Conservation (phyloP, 495 filamentous ascomycete species). For the Neurospora sp. region DNA sequence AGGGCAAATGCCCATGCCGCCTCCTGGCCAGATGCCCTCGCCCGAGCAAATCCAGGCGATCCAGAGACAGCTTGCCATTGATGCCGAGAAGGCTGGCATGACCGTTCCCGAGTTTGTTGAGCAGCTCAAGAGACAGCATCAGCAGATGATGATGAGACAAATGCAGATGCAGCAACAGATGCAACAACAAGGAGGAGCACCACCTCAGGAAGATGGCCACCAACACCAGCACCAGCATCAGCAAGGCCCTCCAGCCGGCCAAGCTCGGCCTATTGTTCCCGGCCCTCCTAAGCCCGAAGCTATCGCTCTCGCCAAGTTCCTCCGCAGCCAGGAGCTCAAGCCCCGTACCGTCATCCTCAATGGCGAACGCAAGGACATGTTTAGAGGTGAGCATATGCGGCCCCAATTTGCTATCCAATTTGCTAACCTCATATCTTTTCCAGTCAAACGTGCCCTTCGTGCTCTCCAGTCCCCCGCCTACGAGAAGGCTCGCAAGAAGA, state of each 20-base stretch:
- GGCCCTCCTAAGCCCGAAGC: conserved; percentile 80
- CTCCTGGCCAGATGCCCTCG: conserved; percentile 52
- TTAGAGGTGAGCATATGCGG: conserved; percentile 55
- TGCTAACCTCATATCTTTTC: not conserved
- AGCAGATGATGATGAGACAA: conserved; percentile 49
- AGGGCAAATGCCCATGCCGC: conserved; percentile 31
- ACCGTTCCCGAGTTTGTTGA: conserved; percentile 64
- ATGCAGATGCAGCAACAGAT: conserved; percentile 60
- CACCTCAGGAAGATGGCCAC: conserved; percentile 15
- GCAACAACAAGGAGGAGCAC: conserved; percentile 25
- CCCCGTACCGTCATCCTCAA: conserved; percentile 84
- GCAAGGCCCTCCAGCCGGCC: conserved; percentile 32
- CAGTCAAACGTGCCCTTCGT: conserved; percentile 94
- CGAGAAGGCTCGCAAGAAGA: conserved; percentile 76
- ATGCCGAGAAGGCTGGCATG: conserved; percentile 66
- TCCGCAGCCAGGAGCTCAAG: conserved; percentile 79
- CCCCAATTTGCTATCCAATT: not conserved
- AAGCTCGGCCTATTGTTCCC: conserved; percentile 51
- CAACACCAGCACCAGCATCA: conserved; percentile 53
- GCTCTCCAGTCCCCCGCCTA: conserved; percentile 86
- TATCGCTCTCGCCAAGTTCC: conserved; percentile 80
- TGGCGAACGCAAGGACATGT: conserved; percentile 96
- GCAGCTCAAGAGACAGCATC: conserved; percentile 43
- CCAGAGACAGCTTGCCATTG: conserved; percentile 71
- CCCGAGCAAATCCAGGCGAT: conserved; percentile 78